Evolutionary conservation across 75 land plant species (phyloP), one percentile per base, ranked within the genome.

Genomic region (Picea glauca): DNA sequence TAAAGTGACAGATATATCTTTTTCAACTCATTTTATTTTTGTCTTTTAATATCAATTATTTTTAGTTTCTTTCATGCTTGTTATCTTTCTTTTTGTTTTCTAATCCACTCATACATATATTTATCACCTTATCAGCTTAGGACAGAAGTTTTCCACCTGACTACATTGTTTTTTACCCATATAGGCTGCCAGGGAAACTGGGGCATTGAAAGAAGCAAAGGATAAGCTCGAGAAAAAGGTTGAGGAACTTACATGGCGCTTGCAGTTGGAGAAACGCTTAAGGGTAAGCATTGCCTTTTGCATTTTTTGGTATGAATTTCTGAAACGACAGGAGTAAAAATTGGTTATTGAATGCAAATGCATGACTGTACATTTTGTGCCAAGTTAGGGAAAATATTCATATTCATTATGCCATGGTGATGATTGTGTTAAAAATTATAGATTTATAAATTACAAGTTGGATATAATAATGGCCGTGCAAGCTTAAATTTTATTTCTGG

Each of bases 181-280:
- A 58, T 84, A 98, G 99, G 99, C 93, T 80, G 95, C 99, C 60
- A 90, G 95, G 82, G 99, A 98, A 86, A 98, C 99, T 9, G 99
- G 99, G 73, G 99, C 99, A 77, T 89, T 98, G 60, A 94, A 93
- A 84, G 99, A 93, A 87, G 99, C 98, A 33, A 98, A 98, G 76
- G 95, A 97, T 79, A 98, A 93, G 84, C 89, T 98, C 70, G 96
- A 93, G 86, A 98, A 98, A 76, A 76, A 68, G 15, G 91, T 94
- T 76, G 99, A 98, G 85, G 98, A 98, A 77, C 96, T 98, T 32
- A 93, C 99, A 73, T 95, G 96, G 99, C 98, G 96, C 38, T 78
- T 98, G 68, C 94, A 93, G 63, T 83, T 98, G 77, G 99, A 98
- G 83, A 95, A 95, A 60, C 90, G 98, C 43, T 73, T 89, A 81